Base-by-base conservation (phyloP, 495 filamentous ascomycete genomes). In the Parathielavia appendiculata region DNA sequence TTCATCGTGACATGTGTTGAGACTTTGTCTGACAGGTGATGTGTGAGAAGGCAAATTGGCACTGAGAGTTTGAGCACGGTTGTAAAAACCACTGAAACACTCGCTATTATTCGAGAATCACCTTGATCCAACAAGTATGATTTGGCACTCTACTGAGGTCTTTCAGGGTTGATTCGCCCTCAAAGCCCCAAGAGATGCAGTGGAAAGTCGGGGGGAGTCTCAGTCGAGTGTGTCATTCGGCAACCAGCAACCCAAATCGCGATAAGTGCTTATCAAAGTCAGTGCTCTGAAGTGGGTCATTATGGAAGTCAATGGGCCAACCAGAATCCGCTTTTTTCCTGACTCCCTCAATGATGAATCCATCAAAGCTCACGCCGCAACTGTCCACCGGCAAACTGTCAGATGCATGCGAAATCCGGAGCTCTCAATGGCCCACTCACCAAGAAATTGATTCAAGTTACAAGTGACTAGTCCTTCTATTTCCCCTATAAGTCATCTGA, bases 181-280 rank as follows among this genome's bases (percentile, higher is more conserved):
- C 11, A 16, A 17, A 17, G 39, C 13, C 4, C 39, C 1, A 22
- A 11, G 7, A 45, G 20, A 22, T 45, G 26, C 30, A 35, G 46
- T 2, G n/a, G 46, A 34, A 30, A 3, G 26, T 30, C 26, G 2
- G 26, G 6, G 26, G 3, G 26, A 6, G 26, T n/a, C 20, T 23
- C 3, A 11, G 54, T 39, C 36, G 34, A 43, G n/a, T 67, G 62
- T 65, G 65, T 67, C 65, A 67, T 65, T 41, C 52, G 52, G 52
- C 40, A 36, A 20, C 45, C 59, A 62, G 65, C 65, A 56, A 58
- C 17, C 54, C 32, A 3, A 47, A 52, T 53, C 34, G 46, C 39
- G 58, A 55, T 51, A 58, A 58, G 56, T 26, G 56, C 48, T 13
- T 22, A 17, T 35, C 30, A 26, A 19, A 49, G 26, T n/a, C n/a